A percentile compares a stretch with the other conserved stretches of the same genome.
These are phyloP conservation scores for Ajuga chamaepitys DNA, from an alignment of 257 asterid species.

Conservation along the genomic window DNA sequence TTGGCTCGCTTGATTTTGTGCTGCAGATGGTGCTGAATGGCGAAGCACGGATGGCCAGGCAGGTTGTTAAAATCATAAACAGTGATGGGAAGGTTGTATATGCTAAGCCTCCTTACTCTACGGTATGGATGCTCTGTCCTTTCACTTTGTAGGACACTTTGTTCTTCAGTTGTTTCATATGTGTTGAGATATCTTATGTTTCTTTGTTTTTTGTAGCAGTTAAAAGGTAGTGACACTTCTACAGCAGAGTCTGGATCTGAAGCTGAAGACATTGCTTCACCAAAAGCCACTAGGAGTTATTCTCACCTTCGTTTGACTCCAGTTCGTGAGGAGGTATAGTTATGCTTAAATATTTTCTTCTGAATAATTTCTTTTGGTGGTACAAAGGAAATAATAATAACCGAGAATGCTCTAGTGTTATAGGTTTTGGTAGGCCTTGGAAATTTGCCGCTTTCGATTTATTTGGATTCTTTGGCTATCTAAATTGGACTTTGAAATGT, in stretches of 20 bases:
- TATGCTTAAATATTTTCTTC: constrained; percentile 3
- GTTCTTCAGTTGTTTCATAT: background rate
- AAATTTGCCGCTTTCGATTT: background rate
- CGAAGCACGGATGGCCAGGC: constrained; percentile 76
- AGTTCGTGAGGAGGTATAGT: constrained; percentile 90
- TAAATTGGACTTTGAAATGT: background rate
- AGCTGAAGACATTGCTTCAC: constrained; percentile 96
- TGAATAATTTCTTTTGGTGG: background rate
- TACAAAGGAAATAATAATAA: background rate
- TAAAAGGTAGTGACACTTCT: constrained; percentile 93
- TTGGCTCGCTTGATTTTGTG: constrained; percentile 16
- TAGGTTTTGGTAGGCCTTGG: constrained; percentile 5
- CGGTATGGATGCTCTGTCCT: constrained; percentile 33
- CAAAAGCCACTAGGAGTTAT: constrained; percentile 75
- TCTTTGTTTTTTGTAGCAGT: constrained; percentile 31
- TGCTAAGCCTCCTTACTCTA: constrained; percentile 79
- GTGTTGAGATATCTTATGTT: constrained; percentile 8
- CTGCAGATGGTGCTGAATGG: constrained; percentile 79
- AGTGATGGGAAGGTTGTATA: constrained; percentile 94
- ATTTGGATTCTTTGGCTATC: background rate
- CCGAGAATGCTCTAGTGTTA: constrained; percentile 1
- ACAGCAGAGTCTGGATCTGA: constrained; percentile 99
- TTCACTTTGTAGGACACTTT: background rate
- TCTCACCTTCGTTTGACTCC: constrained; percentile 95
- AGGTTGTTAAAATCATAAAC: constrained; percentile 85